A percentile compares a stretch with the other conserved stretches of the same genome.
phyloP scores from a whole-genome alignment of 169 alveolate species.

The Plasmodium fragile region DNA sequence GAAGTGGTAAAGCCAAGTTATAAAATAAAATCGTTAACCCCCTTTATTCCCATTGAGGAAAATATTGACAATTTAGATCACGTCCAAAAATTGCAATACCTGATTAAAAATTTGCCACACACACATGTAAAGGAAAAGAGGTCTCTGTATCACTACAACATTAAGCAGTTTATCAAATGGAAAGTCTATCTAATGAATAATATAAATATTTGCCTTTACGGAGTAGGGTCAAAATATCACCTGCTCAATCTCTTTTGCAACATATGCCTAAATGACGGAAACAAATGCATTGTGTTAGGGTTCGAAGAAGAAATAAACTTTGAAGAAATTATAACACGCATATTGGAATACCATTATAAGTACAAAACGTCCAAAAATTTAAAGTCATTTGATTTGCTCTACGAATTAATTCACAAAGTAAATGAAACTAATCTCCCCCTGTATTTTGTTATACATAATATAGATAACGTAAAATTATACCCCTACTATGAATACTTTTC shows the following conservation, averaged over 20 bases:
- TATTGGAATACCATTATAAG: conserved; percentile 63
- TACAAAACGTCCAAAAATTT: conserved; percentile 38
- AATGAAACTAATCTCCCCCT: conserved; percentile 60
- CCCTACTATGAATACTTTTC: conserved; percentile 69
- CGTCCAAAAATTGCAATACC: conserved; percentile 47
- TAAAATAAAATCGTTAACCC: conserved; percentile 57
- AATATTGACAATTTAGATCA: conserved; percentile 55
- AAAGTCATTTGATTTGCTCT: conserved; percentile 56
- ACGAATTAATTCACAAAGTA: conserved; percentile 43
- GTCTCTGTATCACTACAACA: conserved; percentile 60
- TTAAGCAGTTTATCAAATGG: conserved; percentile 64
- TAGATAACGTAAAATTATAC: conserved; percentile 56
- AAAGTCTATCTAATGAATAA: conserved; percentile 67
- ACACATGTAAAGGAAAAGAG: conserved; percentile 66
- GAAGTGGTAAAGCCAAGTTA: conserved; percentile 48
- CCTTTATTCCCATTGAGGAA: conserved; percentile 56
- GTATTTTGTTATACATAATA: conserved; percentile 52
- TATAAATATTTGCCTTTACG: conserved; percentile 62
- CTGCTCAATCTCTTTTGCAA: conserved; percentile 40
- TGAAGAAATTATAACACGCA: conserved; percentile 56
- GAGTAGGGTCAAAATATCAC: conserved; percentile 67
- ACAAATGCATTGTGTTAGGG: conserved; percentile 58
- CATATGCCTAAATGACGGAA: conserved; percentile 64
- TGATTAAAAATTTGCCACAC: conserved; percentile 48
- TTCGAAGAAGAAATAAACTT: conserved; percentile 61